Evolutionary conservation across 2,329 filamentous ascomycete genomes (phyloP).

Genomic region (Scedosporium boydii): DNA sequence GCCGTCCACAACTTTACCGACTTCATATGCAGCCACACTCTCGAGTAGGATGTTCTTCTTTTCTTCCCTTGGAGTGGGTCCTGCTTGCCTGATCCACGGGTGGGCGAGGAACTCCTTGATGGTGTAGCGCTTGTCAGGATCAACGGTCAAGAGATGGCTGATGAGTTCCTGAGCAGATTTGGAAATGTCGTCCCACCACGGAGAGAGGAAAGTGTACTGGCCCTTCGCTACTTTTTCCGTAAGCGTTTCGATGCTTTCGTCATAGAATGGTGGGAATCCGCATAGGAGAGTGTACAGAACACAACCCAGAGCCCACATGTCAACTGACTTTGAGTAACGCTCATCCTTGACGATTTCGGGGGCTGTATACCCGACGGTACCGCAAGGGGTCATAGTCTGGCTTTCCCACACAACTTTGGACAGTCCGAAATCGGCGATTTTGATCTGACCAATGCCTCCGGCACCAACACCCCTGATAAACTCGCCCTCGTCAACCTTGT

Average conservation of each 20-base stretch:
- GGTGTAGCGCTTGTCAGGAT: constrained; percentile 89
- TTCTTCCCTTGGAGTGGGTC: constrained; percentile 47
- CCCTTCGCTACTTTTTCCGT: constrained; percentile 96
- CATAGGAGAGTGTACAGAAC: constrained; percentile 95
- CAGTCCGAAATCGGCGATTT: constrained; percentile 95
- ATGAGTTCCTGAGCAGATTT: constrained; percentile 91
- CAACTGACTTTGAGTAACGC: constrained; percentile 94
- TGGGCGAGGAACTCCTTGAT: constrained; percentile 91
- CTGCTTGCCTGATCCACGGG: constrained; percentile 75
- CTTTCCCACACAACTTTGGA: constrained; percentile 98
- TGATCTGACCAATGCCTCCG: constrained; percentile 88
- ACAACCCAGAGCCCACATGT: constrained; percentile 98
- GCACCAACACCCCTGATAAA: constrained; percentile 73
- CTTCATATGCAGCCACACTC: constrained; percentile 43
- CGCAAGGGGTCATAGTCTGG: constrained; percentile 98
- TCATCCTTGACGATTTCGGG: constrained; percentile 99
- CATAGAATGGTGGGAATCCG: constrained; percentile 96
- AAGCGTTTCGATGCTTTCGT: constrained; percentile 92
- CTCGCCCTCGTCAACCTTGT: constrained; percentile 94
- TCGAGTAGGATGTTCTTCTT: constrained; percentile 39
- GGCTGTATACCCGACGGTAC: constrained; percentile 94
- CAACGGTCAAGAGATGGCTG: constrained; percentile 84
- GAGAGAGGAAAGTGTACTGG: constrained; percentile 94
- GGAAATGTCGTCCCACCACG: constrained; percentile 99
- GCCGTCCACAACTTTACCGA: constrained; percentile 40